Percentiles rank a stretch among this genome's conserved stretches.
Evolutionary conservation across 257 asterid species (phyloP).

Genomic region (Ajuga chamaepitys): DNA sequence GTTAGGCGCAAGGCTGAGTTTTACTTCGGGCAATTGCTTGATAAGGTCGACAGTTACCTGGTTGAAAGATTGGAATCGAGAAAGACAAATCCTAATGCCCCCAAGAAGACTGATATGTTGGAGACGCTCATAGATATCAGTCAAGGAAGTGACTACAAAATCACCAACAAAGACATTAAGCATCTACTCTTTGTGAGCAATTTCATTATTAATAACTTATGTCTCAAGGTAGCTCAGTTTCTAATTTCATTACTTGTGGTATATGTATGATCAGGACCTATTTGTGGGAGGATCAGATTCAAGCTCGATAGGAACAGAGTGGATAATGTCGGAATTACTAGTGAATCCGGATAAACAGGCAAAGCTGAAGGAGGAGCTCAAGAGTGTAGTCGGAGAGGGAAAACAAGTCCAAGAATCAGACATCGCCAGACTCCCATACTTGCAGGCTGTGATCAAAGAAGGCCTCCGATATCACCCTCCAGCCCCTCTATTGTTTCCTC

Average conservation of each 20-base stretch:
- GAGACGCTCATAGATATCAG: conserved; percentile 9
- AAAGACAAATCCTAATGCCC: background rate
- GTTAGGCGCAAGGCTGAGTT: conserved; percentile 4
- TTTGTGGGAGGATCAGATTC: background rate
- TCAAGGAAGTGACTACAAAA: background rate
- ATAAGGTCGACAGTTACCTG: background rate
- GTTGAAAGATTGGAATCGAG: background rate
- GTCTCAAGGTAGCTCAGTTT: too few species aligned
- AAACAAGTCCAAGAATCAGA: conserved; percentile 18
- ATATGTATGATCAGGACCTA: background rate
- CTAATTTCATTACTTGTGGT: too few species aligned
- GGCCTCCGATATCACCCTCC: conserved; percentile 18
- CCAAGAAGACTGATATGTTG: conserved; percentile 10
- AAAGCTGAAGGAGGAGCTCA: conserved; percentile 16
- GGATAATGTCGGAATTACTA: conserved; percentile 29
- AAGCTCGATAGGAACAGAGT: conserved; percentile 2
- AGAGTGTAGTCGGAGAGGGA: background rate
- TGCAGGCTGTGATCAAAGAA: conserved; percentile 33
- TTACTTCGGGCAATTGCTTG: conserved; percentile 10
- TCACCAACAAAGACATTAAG: background rate
- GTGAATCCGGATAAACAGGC: conserved; percentile 7
- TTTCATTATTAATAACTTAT: too few species aligned
- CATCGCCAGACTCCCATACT: conserved; percentile 16
- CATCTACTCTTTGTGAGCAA: conserved; percentile 6
- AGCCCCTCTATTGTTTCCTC: conserved; percentile 14